A percentile compares a stretch with the other conserved stretches of the same genome.
Evolutionary conservation across 371 early-diverging fungal genomes (phyloP).

Genomic region (Lichtheimia corymbifera): DNA sequence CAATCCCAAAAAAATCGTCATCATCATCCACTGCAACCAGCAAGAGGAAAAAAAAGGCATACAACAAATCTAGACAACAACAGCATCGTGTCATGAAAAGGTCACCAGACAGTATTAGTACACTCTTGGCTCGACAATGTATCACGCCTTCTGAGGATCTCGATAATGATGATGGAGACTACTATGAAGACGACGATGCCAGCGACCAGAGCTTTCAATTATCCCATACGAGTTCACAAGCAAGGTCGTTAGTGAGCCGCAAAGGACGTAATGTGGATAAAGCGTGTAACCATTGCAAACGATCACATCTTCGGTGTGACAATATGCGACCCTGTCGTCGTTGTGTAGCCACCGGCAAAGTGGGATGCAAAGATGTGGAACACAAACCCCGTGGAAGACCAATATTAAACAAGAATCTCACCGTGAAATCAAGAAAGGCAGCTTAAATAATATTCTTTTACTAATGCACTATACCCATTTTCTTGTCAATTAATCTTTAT

Average conservation of each 20-base stretch:
- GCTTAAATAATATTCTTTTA: too few species aligned
- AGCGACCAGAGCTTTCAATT: not conserved
- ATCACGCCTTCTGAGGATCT: constrained; percentile 8
- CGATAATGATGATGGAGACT: constrained; percentile 19
- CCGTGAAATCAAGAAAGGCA: too few species aligned
- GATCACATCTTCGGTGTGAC: constrained; percentile 50
- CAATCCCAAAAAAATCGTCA: not conserved
- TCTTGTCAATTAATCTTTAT: too few species aligned
- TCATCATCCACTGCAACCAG: not conserved
- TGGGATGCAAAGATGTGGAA: constrained; percentile 49
- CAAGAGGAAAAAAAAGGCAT: not conserved
- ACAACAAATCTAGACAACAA: too few species aligned
- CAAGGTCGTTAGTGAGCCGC: constrained; percentile 6
- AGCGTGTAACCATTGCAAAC: constrained; percentile 52
- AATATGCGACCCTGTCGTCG: constrained; percentile 49
- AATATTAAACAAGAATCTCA: constrained; percentile 26
- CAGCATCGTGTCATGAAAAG: not conserved
- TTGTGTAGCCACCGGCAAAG: constrained; percentile 46
- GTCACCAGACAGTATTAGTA: constrained; percentile 15
- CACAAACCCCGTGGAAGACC: constrained; percentile 52
- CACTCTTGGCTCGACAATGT: constrained; percentile 18
- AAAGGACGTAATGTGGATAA: constrained; percentile 49
- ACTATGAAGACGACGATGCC: constrained; percentile 12
- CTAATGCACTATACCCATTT: too few species aligned
- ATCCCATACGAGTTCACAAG: not conserved